Evolutionary conservation across 495 filamentous ascomycete genomes (phyloP), one percentile per base, ranked within the genome.

Genomic region (Neurospora sp.): DNA sequence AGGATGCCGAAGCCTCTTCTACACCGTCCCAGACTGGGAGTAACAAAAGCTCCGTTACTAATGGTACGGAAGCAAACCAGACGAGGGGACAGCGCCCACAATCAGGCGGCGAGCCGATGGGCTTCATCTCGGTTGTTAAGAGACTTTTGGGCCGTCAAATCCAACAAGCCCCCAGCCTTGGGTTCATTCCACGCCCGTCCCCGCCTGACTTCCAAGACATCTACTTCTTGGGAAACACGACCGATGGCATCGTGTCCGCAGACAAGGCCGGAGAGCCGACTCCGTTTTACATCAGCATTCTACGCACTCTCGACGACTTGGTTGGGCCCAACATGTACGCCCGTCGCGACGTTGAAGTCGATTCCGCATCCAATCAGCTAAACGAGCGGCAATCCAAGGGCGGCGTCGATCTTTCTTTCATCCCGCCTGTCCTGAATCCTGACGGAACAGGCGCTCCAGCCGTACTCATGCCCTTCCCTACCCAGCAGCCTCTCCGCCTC

Each of bases 201-300:
- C 38, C 24, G 40, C 93, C 94, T 8, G 85, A 82, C 54, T 81
- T 89, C 17, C 84, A 88, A 19, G 93, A 97, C 28, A 90, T 92
- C 73, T 83, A 80, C 21, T 97, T 97, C 79, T 78, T 97, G 7
- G 94, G 94, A 34, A 92, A 94, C 75, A 94, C 92, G 13, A 95
- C 93, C 17, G 96, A 99, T 73, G 82, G 82, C 10, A 86, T 91
- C 42, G 81, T 82, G 21, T 84, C 85, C 0, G 83, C 86, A 1
- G 88, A 90, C 74, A 84, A 90, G 62, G 86, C 85, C 1, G 91
- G 91, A 71, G 91, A 93, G 79, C 83, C 85, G 17, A 92, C 91
- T 1, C 90, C 91, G 0, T 93, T 92, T 78, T 92, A 88, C 75
- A 87, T 93, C 70, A 88, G 85, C 38, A 78, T 89, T 21, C 75